These are phyloP conservation scores for Colletotrichum acutatum DNA, from an alignment of 2,329 filamentous ascomycete genomes.

Conservation along the genomic window DNA sequence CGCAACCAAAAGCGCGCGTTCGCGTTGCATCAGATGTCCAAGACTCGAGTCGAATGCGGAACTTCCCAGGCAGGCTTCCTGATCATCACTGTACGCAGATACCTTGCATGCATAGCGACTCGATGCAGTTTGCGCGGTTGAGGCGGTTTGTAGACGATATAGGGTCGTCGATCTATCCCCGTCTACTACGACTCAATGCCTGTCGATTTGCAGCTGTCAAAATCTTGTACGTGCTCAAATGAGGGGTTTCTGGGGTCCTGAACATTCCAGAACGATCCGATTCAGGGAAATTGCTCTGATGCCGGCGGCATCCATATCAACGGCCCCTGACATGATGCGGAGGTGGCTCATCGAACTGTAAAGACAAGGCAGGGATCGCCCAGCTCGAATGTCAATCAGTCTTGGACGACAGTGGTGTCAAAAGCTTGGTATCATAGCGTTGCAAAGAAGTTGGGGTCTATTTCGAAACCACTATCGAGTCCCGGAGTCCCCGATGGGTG, in stretches of 20 bases:
- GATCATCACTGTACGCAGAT: background rate
- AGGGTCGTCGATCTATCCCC: background rate
- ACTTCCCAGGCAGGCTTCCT: background rate
- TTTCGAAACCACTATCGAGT: background rate
- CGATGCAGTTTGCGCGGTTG: background rate
- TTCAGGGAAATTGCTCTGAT: background rate
- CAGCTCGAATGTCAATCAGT: background rate
- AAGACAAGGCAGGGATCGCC: background rate
- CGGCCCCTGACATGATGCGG: background rate
- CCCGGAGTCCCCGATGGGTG: slow-evolving; percentile 10
- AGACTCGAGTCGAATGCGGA: background rate
- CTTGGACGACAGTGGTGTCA: background rate
- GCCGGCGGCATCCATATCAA: background rate
- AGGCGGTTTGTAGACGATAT: background rate
- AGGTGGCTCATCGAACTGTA: background rate
- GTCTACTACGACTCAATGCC: background rate
- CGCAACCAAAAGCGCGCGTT: background rate
- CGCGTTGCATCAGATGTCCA: background rate
- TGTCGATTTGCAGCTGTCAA: background rate
- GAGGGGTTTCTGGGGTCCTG: background rate
- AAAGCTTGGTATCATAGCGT: background rate
- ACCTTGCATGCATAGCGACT: background rate
- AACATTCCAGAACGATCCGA: background rate
- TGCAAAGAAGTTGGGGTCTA: background rate
- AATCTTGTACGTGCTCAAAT: background rate